These are phyloP conservation scores for Fennellomyces sp. DNA, from an alignment of 371 early-diverging fungal genomes.

Conservation along the genomic window DNA sequence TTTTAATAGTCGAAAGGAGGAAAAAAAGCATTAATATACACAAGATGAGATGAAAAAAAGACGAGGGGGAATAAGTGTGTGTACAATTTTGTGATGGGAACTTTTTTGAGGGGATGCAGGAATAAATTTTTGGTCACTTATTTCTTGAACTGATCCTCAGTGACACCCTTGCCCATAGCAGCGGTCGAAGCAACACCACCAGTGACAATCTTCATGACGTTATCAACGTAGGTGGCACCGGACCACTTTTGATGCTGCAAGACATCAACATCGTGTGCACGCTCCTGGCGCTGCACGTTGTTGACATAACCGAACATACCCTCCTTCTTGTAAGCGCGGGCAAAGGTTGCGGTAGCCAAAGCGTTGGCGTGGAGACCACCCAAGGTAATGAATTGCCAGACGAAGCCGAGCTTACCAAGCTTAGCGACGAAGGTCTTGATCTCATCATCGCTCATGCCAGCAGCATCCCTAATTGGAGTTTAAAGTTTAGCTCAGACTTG, in stretches of 20 bases:
- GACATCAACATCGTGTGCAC: slow-evolving; percentile 90
- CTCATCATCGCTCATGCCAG: slow-evolving; percentile 91
- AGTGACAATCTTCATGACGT: slow-evolving; percentile 88
- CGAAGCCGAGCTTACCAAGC: slow-evolving; percentile 92
- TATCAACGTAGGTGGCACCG: slow-evolving; percentile 96
- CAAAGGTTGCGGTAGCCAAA: slow-evolving; percentile 84
- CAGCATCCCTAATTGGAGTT: slow-evolving; percentile 61
- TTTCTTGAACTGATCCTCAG: slow-evolving; percentile 76
- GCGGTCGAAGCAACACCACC: slow-evolving; percentile 97
- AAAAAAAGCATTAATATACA: neutral
- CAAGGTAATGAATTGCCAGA: slow-evolving; percentile 98
- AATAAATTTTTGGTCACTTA: no score
- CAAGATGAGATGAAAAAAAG: neutral
- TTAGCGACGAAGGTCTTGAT: slow-evolving; percentile 82
- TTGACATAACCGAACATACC: slow-evolving; percentile 97
- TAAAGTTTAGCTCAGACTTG: neutral
- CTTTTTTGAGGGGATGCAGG: neutral
- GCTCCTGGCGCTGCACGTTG: slow-evolving; percentile 94
- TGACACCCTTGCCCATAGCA: slow-evolving; percentile 95
- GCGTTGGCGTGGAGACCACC: slow-evolving; percentile 97
- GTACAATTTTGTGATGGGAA: neutral
- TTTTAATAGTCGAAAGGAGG: no score
- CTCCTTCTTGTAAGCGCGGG: slow-evolving; percentile 83
- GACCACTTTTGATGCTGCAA: slow-evolving; percentile 98
- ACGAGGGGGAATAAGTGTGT: neutral